Conservation (phyloP, 306 rosid genomes). For the Cicer cuneatum region DNA sequence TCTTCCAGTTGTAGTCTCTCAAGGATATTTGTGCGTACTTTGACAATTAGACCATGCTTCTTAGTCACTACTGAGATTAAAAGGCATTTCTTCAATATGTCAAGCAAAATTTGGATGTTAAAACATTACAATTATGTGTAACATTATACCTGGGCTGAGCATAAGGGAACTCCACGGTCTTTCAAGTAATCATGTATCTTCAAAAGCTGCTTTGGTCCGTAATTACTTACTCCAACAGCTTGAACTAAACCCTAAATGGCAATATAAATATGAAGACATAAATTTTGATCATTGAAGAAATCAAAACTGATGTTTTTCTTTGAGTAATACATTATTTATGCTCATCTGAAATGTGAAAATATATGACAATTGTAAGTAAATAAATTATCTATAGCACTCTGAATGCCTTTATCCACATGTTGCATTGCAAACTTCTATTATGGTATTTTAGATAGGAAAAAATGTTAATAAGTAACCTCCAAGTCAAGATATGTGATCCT, state of each 20-base stretch:
- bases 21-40: slow-evolving; percentile 9
- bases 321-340: slow-evolving; percentile 9
- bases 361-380: slow-evolving; percentile 21
- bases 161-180: slow-evolving; percentile 83
- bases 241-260: slow-evolving; percentile 75
- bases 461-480: neutral
- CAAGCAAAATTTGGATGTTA: slow-evolving; percentile 31
- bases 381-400: slow-evolving; percentile 22
- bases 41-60: slow-evolving; percentile 10
- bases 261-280: slow-evolving; percentile 37
- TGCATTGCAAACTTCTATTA: neutral
- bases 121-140: neutral
- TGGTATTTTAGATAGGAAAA: slow-evolving; percentile 2
- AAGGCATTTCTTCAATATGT: neutral
- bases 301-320: neutral
- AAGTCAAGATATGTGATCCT: slow-evolving; percentile 14
- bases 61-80: neutral
- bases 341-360: neutral
- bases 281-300: slow-evolving; percentile 29
- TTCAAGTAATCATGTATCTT: slow-evolving; percentile 84
- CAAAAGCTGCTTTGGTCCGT: slow-evolving; percentile 88
- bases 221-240: slow-evolving; percentile 97
- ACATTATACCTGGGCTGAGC: slow-evolving; percentile 80
- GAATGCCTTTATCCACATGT: neutral
- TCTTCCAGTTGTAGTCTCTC: neutral